Evolutionary conservation across 192 early-diverging fungal species (phyloP).

Genomic region (Diversispora eburnea): DNA sequence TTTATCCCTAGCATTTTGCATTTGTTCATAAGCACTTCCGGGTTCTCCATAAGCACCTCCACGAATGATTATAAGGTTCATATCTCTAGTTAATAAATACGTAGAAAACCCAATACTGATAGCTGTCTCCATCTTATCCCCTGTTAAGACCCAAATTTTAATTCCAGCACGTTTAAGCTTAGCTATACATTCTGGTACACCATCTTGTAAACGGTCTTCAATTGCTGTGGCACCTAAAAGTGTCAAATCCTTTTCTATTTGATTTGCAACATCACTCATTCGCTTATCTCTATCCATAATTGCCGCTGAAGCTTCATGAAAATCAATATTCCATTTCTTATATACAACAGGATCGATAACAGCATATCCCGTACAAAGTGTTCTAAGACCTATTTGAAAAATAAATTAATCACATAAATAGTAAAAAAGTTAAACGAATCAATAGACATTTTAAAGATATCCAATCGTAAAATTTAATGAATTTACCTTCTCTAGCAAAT

Average conservation of each 20-base stretch:
- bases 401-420: too few relatives aligned
- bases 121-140: constrained; percentile 78
- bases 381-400: constrained; percentile 53
- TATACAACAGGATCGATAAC: constrained; percentile 55
- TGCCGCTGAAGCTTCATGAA: constrained; percentile 45
- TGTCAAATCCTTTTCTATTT: constrained; percentile 58
- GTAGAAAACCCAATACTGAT: constrained; percentile 78
- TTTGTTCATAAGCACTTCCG: constrained; percentile 50
- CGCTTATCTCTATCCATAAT: constrained; percentile 59
- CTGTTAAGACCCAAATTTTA: constrained; percentile 79
- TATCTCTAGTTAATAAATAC: constrained; percentile 58
- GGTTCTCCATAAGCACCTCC: constrained; percentile 39
- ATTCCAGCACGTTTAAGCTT: constrained; percentile 61
- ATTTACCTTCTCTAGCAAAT: constrained; percentile 67
- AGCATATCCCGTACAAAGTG: constrained; percentile 67
- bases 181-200: constrained; percentile 70
- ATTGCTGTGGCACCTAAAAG: constrained; percentile 75
- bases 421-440: too few relatives aligned
- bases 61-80: constrained; percentile 58
- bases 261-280: constrained; percentile 49
- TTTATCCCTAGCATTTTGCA: constrained; percentile 42
- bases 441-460: background rate
- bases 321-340: constrained; percentile 52
- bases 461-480: constrained; percentile 29
- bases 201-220: constrained; percentile 76